A percentile compares a stretch with the other conserved stretches of the same genome.
phyloP scores from a whole-genome alignment of 1,284 basidiomycete species.

The Papiliotrema fonsecae region DNA sequence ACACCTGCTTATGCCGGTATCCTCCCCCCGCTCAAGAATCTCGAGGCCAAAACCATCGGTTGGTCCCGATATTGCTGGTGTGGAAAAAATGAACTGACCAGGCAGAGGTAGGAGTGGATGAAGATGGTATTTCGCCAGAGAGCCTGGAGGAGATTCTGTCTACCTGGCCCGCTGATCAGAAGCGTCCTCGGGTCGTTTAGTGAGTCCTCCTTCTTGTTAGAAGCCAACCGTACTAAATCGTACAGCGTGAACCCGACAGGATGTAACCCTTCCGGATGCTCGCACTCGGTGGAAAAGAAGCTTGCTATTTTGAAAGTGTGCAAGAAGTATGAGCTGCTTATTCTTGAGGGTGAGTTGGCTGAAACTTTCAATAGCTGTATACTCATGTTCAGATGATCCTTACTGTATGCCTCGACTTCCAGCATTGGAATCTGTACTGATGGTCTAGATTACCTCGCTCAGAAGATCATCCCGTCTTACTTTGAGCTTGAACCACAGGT shows the following conservation, averaged over 20 bases:
- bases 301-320: conserved; percentile 71
- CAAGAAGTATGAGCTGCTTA: conserved; percentile 69
- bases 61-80: background rate
- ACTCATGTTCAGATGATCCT: conserved; percentile 59
- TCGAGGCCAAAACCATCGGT: conserved; percentile 43
- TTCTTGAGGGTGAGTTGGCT: conserved; percentile 65
- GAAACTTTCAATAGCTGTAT: background rate
- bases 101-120: conserved; percentile 76
- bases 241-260: conserved; percentile 59
- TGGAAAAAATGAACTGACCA: background rate
- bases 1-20: conserved; percentile 64
- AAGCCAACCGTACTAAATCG: background rate
- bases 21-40: conserved; percentile 34
- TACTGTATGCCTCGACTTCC: conserved; percentile 52
- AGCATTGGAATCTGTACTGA: conserved; percentile 18
- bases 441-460: conserved; percentile 51
- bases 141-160: conserved; percentile 65
- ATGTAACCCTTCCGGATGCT: conserved; percentile 78
- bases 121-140: conserved; percentile 65
- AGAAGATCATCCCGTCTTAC: conserved; percentile 61
- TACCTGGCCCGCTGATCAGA: conserved; percentile 67
- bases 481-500: conserved; percentile 63
- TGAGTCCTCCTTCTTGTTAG: conserved; percentile 11
- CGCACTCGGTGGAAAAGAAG: conserved; percentile 66
- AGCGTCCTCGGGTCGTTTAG: conserved; percentile 75